Evolutionary conservation across 345 rosid species (phyloP), one percentile per base, ranked within the genome.

Genomic region (Aquilaria malaccensis): DNA sequence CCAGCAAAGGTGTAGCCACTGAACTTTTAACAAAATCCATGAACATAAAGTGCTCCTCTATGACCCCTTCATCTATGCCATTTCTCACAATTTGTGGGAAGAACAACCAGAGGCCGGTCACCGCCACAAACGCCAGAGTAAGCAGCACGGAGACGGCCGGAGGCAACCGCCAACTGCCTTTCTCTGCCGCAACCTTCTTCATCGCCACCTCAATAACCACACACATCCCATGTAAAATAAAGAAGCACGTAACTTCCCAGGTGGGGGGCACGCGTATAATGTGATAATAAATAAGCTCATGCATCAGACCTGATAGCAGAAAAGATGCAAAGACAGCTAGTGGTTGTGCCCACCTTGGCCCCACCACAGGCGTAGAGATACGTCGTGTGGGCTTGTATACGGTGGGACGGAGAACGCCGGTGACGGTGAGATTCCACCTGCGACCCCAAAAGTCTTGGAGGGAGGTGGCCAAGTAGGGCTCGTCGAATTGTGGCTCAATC

Each of bases 361-460:
- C 86, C 1, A 81, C 2, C 0, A 72, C 10, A 2, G 3, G 59
- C 3, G 61, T 33, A 0, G 43, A 62, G 22, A 66, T 11, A 14
- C 59, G 64, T 7, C 78, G 81, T 2, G 75, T 54, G 1, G 95
- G 95, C 10, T 61, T 7, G 62, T 85, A 83, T 3, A 83, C 77
- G 1, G 90, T 68, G 1, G 80, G 79, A 3, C 88, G 78, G 33
- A 86, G 83, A 31, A 86, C 52, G 7, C 67, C 53, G 0, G 87
- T 66, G 50, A 81, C 89, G 81, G 83, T 77, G 43, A 83, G 80
- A 62, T 86, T 91, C 95, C 98, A 91, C 46, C 98, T 75, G 0
- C 65, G 77, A 33, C 96, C 75, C 96, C 96, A 91, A 43, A 91
- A 91, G 71, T 88, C 92, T 65, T 91, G 98, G 1, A 91, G 66